Percentiles rank a stretch among this genome's conserved stretches.
Evolutionary conservation across 2,329 filamentous ascomycete species (phyloP).

Genomic region (Trichophyton benhamiae): DNA sequence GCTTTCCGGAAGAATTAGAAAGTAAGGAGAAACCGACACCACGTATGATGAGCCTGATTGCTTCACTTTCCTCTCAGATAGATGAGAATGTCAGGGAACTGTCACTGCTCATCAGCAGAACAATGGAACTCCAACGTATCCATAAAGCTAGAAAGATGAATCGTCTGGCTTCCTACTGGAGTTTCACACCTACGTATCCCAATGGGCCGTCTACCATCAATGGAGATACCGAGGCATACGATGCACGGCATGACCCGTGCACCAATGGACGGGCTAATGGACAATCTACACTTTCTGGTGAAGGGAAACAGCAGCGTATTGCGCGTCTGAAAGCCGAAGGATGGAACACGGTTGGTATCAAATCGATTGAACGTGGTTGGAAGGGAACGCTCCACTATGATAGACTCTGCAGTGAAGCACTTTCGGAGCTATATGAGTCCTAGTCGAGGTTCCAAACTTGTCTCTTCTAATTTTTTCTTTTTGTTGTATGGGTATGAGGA

Average conservation of each 20-base stretch:
- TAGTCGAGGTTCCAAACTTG: background rate
- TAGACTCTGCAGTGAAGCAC: constrained; percentile 23
- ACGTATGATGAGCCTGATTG: background rate
- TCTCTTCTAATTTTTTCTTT: no score
- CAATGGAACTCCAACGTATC: constrained; percentile 14
- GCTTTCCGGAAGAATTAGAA: background rate
- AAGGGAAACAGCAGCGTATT: constrained; percentile 27
- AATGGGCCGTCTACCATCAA: constrained; percentile 3
- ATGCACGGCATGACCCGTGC: background rate
- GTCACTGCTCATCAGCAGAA: constrained; percentile 8
- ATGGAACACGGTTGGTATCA: constrained; percentile 30
- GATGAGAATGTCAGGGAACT: constrained; percentile 4
- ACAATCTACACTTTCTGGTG: constrained; percentile 11
- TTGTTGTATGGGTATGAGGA: no score
- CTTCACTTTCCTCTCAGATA: constrained; percentile 3
- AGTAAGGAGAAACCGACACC: background rate
- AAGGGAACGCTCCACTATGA: constrained; percentile 29
- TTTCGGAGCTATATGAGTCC: constrained; percentile 27
- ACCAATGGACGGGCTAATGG: background rate
- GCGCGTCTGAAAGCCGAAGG: constrained; percentile 23
- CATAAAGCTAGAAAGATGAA: constrained; percentile 18
- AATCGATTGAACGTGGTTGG: constrained; percentile 22
- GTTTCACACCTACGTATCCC: constrained; percentile 22
- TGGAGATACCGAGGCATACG: background rate
- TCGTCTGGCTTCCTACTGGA: constrained; percentile 30